Base-by-base conservation (phyloP, 2,329 filamentous ascomycete species). In the Apiospora sp. region DNA sequence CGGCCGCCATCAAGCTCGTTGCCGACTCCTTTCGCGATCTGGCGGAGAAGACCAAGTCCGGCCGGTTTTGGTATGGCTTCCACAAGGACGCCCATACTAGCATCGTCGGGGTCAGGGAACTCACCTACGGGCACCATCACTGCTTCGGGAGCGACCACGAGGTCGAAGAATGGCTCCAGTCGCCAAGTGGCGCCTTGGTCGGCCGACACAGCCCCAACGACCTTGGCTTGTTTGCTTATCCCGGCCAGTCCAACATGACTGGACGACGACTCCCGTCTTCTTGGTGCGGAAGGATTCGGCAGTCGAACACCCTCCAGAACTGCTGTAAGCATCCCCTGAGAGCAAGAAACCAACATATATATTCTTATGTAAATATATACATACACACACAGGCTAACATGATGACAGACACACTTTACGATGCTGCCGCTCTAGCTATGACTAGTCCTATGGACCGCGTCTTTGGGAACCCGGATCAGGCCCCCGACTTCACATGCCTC, bases 1-100 rank as follows among this genome's bases (percentile, higher is more conserved):
- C 96, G 0, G 94, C 95, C 3, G 95, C 92, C 8, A 92, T 98
- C 78, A 98, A 98, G 82, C 84, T 98, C 27, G 80, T 81, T 19
- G 86, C 85, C 61, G 90, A 91, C 68, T 85, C 84, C 46, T 89
- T 91, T 76, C 83, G 85, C 41, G 88, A 89, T 75, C 82, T 88
- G 37, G 84, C 86, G 2, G 86, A 84, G 79, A 86, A 83, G 75
- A 86, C 82, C 14, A 81, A 82, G 70, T 79, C 84, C 58, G 78
- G 82, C 67, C 77, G 82, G 24, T 90, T 91, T 78, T 87, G 87
- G 83, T 91, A 90, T 77, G 87, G 87, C 22, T 90, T 91, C 75
- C 90, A 92, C 79, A 84, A 86, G 72, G 90, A 91, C 75, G 84
- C 87, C 2, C 90, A 67, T 78, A 92, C 89, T 14, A 91, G 89